These are phyloP conservation scores for Penicillium sp. DNA, from an alignment of 2,329 filamentous ascomycete genomes.

Conservation along the genomic window DNA sequence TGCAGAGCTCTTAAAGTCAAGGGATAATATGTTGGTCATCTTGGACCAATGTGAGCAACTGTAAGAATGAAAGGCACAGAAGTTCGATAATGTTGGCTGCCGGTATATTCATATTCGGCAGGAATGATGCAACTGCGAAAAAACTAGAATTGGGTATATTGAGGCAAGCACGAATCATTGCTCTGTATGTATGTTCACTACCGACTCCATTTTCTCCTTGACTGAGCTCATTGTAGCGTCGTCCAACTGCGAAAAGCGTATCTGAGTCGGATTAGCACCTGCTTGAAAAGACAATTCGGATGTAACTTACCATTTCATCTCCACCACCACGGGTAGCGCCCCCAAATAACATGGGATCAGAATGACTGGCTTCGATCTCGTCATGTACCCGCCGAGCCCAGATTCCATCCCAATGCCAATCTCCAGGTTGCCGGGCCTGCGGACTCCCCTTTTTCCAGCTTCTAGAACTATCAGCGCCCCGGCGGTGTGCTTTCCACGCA, in stretches of 20 bases:
- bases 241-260: conserved; percentile 43
- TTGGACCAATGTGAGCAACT: conserved; percentile 14
- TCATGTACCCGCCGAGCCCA: conserved; percentile 89
- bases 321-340: conserved; percentile 53
- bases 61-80: not conserved
- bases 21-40: conserved; percentile 31
- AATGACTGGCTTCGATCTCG: conserved; percentile 73
- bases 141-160: conserved; percentile 24
- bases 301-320: conserved; percentile 67
- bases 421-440: conserved; percentile 63
- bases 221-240: conserved; percentile 31
- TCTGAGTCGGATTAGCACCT: conserved; percentile 27
- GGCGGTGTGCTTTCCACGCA: conserved; percentile 78
- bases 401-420: conserved; percentile 98
- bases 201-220: conserved; percentile 39
- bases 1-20: conserved; percentile 37
- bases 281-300: not conserved
- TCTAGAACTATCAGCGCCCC: conserved; percentile 29
- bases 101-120: not conserved
- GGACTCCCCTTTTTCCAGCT: conserved; percentile 48
- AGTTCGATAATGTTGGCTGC: not conserved
- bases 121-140: not conserved
- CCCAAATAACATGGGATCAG: conserved; percentile 78
- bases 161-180: conserved; percentile 17
- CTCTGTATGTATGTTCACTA: conserved; percentile 26